phyloP scores from a whole-genome alignment of 179 eudicot species.

The Heliamphora pulchella region DNA sequence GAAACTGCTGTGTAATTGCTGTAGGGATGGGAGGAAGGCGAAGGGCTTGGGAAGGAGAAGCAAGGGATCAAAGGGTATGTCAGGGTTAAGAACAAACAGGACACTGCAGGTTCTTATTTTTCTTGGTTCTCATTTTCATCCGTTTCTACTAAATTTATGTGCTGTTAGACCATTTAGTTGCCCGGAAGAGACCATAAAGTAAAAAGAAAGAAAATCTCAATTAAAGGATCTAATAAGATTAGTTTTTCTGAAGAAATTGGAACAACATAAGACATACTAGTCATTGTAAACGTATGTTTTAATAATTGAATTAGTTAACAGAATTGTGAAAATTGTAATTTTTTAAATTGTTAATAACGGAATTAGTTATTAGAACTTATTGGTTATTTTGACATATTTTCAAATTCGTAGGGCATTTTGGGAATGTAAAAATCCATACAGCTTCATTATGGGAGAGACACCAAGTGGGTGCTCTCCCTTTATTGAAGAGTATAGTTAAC shows the following conservation, averaged over 20 bases:
- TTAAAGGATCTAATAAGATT: neutral
- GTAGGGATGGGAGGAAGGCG: conserved; percentile 34
- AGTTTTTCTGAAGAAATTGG: neutral
- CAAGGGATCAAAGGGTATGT: conserved; percentile 33
- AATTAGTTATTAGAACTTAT: no score
- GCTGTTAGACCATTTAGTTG: neutral
- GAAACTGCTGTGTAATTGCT: neutral
- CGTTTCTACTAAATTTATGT: neutral
- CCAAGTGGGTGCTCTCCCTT: no score
- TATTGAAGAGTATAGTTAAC: no score
- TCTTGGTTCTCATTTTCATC: neutral
- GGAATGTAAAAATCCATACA: no score
- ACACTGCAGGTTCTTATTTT: conserved; percentile 19
- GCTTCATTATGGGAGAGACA: no score
- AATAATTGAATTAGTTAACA: no score
- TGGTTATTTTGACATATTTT: no score
- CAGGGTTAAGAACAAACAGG: conserved; percentile 29
- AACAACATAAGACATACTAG: neutral
- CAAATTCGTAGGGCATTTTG: no score
- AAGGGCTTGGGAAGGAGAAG: conserved; percentile 30
- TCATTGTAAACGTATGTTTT: no score
- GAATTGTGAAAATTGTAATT: no score
- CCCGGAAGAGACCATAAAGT: neutral
- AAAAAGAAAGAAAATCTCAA: neutral
- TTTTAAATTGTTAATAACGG: no score